Percentiles rank a stretch among this genome's conserved stretches.
phyloP scores from a whole-genome alignment of 129 eudicot species.

The Saposhnikovia divaricata region DNA sequence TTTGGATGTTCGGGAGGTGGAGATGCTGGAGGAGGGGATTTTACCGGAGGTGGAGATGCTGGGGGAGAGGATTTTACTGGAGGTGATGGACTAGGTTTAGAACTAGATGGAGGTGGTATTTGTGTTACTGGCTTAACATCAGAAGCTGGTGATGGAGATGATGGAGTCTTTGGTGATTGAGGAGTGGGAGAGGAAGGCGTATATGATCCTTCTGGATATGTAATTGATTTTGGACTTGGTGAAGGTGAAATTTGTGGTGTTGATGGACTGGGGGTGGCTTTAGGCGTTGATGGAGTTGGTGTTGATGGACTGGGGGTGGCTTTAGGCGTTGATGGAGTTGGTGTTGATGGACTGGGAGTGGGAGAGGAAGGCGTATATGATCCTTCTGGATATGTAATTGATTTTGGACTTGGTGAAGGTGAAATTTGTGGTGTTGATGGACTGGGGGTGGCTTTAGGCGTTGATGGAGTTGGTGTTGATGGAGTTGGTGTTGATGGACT shows the following conservation, averaged over 20 bases:
- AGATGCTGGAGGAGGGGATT: not conserved
- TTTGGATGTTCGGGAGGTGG: not conserved
- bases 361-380: not conserved
- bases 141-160: not conserved
- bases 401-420: not conserved
- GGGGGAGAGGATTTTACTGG: not conserved
- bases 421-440: not conserved
- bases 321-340: too few species aligned
- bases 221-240: too few species aligned
- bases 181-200: not conserved
- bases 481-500: not conserved
- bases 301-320: not conserved
- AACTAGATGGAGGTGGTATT: not conserved
- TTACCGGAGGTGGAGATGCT: not conserved
- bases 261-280: not conserved
- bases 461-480: not conserved
- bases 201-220: too few species aligned
- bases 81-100: slow-evolving; percentile 9
- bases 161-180: not conserved
- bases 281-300: not conserved
- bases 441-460: not conserved
- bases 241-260: too few species aligned
- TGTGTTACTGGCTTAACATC: not conserved
- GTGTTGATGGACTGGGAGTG: too few species aligned
- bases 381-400: too few species aligned